phyloP scores from a whole-genome alignment of 768 basidiomycete genomes.

The Hortiboletus campestris region DNA sequence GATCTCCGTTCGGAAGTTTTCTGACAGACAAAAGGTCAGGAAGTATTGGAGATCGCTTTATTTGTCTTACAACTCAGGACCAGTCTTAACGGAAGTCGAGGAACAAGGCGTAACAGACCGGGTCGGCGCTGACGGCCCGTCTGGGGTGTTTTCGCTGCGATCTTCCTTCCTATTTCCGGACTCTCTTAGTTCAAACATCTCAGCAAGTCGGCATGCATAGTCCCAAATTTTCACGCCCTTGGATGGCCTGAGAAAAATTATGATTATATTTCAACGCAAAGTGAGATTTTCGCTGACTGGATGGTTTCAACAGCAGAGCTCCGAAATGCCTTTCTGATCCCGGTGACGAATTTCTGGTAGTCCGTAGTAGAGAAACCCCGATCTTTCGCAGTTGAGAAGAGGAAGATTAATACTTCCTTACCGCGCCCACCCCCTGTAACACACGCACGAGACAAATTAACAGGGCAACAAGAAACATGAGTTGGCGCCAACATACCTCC shows the following conservation, averaged over 20 bases:
- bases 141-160: not conserved
- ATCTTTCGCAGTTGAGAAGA: constrained; percentile 20
- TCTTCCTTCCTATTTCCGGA: constrained; percentile 1
- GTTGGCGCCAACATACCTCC: constrained; percentile 21
- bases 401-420: constrained; percentile 13
- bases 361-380: constrained; percentile 16
- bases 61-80: constrained; percentile 17
- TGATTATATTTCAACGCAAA: not conserved
- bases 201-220: not conserved
- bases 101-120: constrained; percentile 21
- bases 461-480: not conserved
- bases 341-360: constrained; percentile 22
- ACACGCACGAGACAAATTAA: not conserved
- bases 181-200: constrained; percentile 16
- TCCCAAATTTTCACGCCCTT: constrained; percentile 19
- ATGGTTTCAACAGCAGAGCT: not conserved
- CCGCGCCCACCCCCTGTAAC: constrained; percentile 17
- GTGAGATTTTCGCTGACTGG: constrained; percentile 11
- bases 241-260: constrained; percentile 14
- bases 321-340: constrained; percentile 4
- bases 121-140: not conserved
- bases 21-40: constrained; percentile 8
- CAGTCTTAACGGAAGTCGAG: constrained; percentile 14
- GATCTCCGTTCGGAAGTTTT: constrained; percentile 8
- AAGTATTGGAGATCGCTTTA: not conserved